Evolutionary conservation across 345 rosid genomes (phyloP).

Genomic region (Salix purpurea): DNA sequence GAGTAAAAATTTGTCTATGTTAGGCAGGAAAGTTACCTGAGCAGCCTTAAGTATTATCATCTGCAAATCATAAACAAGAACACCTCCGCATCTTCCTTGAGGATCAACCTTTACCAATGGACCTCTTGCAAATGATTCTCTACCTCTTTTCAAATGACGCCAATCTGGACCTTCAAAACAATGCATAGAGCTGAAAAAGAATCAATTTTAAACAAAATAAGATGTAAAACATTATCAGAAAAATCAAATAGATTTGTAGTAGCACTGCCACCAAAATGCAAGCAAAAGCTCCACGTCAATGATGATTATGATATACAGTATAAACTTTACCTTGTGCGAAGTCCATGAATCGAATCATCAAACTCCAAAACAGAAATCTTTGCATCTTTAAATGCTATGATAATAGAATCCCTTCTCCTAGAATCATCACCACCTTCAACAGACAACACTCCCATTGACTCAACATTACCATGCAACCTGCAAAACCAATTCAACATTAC

Average conservation of each 20-base stretch:
- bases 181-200: constrained; percentile 83
- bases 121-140: constrained; percentile 86
- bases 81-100: constrained; percentile 92
- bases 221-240: background rate
- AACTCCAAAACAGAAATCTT: constrained; percentile 82
- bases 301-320: background rate
- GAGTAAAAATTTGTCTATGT: background rate
- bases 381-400: constrained; percentile 73
- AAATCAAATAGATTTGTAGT: background rate
- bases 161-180: constrained; percentile 97
- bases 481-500: background rate
- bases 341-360: constrained; percentile 85
- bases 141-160: constrained; percentile 90
- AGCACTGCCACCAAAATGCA: no score
- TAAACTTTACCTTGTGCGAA: constrained; percentile 55
- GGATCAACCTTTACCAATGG: constrained; percentile 90
- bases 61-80: constrained; percentile 93
- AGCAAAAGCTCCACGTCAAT: background rate
- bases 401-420: constrained; percentile 72
- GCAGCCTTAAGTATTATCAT: constrained; percentile 92
- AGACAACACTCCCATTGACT: constrained; percentile 70
- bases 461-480: constrained; percentile 90
- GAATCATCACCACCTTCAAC: constrained; percentile 59
- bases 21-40: constrained; percentile 55
- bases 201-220: background rate